These are phyloP conservation scores for Hymenoscyphus fraxineus DNA, from an alignment of 2,329 filamentous ascomycete genomes.

Conservation along the genomic window DNA sequence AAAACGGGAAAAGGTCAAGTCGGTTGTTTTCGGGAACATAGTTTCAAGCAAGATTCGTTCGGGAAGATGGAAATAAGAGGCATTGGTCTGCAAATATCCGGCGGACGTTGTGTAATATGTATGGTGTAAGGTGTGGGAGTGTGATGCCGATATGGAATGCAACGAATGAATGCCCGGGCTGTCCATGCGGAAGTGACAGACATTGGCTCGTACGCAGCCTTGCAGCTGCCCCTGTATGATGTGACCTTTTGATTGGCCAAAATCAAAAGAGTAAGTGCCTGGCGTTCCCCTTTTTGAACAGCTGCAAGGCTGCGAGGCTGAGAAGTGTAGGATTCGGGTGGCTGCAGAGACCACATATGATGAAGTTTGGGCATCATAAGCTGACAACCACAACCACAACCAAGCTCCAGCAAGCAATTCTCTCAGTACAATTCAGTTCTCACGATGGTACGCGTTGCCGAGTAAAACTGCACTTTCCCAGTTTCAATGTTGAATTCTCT, in stretches of 20 bases:
- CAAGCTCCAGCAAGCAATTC: neutral
- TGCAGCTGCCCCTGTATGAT: neutral
- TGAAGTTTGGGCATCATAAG: neutral
- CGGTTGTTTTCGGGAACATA: too few species aligned
- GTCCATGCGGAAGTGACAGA: neutral
- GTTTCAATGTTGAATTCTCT: neutral
- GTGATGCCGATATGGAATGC: neutral
- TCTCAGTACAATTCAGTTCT: neutral
- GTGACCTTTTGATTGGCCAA: neutral
- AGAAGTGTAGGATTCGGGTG: neutral
- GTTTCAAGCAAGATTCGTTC: neutral
- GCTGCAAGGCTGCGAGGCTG: neutral
- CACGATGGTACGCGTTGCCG: neutral
- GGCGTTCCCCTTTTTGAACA: neutral
- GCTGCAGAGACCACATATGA: slow-evolving; percentile 6
- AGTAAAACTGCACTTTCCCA: neutral
- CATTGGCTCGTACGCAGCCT: neutral
- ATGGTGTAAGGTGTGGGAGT: neutral
- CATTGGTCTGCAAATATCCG: neutral
- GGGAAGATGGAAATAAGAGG: neutral
- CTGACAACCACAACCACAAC: too few species aligned
- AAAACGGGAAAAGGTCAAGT: too few species aligned
- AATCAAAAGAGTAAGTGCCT: neutral
- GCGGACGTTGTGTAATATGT: neutral
- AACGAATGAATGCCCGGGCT: too few species aligned